phyloP scores from a whole-genome alignment of 139 green algal genomes.

The Volvox reticuliferus region DNA sequence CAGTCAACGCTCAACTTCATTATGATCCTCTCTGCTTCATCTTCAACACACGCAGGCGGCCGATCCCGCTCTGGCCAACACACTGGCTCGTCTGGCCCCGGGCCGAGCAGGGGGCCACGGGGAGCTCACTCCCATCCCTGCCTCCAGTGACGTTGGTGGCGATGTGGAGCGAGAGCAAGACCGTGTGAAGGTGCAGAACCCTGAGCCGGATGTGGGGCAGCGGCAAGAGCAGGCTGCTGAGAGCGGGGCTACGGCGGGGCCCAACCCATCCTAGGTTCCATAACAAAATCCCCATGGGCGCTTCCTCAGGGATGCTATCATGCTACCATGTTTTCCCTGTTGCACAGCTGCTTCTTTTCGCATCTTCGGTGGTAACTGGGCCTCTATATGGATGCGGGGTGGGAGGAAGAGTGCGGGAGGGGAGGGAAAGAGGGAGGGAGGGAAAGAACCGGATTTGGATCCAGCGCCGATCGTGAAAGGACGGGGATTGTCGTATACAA shows the following conservation, averaged over 20 bases:
- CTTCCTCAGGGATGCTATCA: too few species aligned
- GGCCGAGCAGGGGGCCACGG: not conserved
- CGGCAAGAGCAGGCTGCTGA: not conserved
- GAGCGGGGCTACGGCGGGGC: too few species aligned
- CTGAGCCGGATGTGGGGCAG: not conserved
- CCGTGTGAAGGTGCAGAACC: not conserved
- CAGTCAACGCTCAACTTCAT: not conserved
- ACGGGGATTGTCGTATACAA: too few species aligned
- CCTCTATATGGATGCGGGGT: not conserved
- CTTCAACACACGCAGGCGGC: not conserved
- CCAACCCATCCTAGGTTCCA: too few species aligned
- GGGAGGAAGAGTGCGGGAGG: not conserved
- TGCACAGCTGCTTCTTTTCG: not conserved
- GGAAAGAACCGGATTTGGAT: not conserved
- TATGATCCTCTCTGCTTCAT: not conserved
- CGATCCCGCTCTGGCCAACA: not conserved
- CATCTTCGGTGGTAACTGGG: not conserved
- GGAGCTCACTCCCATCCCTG: not conserved
- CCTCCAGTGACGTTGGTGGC: not conserved
- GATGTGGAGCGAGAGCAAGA: not conserved
- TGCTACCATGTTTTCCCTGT: too few species aligned
- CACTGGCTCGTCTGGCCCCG: not conserved
- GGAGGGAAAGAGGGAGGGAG: not conserved
- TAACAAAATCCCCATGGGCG: too few species aligned
- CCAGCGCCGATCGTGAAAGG: too few species aligned